phyloP scores from a whole-genome alignment of 495 filamentous ascomycete genomes.

The Aspergillus olivimuriae region DNA sequence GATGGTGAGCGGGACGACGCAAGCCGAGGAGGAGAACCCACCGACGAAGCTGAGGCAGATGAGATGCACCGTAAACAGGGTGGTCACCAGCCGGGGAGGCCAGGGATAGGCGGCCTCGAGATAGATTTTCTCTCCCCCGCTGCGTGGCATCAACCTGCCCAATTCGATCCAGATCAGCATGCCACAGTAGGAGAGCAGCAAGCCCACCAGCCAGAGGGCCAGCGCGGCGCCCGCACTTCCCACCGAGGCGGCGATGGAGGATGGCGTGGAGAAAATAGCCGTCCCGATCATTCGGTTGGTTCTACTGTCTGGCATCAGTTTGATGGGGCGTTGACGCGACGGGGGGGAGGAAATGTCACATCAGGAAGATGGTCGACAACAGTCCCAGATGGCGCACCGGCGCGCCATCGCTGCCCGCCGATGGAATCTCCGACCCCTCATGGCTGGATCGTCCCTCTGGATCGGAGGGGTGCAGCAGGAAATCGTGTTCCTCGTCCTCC shows the following conservation, averaged over 20 bases:
- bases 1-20: no score
- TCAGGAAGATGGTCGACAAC: neutral
- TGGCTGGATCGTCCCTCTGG: no score
- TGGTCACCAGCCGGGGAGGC: constrained; percentile 58
- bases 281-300: constrained; percentile 60
- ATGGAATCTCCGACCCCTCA: no score
- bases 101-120: constrained; percentile 63
- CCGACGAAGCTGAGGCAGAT: constrained; percentile 60
- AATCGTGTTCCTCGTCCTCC: neutral
- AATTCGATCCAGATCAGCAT: constrained; percentile 58
- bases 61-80: constrained; percentile 56
- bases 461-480: neutral
- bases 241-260: constrained; percentile 51
- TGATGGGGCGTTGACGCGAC: no score
- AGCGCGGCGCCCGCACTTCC: constrained; percentile 61
- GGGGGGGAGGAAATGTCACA: no score
- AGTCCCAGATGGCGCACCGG: neutral
- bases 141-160: constrained; percentile 61
- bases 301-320: no score
- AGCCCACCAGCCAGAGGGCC: constrained; percentile 55
- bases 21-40: constrained; percentile 6
- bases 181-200: constrained; percentile 51
- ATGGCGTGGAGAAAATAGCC: constrained; percentile 67
- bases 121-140: constrained; percentile 65
- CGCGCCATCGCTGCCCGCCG: no score